phyloP scores from a whole-genome alignment of 1,284 basidiomycete genomes.

The Ceratobasidium sp. region DNA sequence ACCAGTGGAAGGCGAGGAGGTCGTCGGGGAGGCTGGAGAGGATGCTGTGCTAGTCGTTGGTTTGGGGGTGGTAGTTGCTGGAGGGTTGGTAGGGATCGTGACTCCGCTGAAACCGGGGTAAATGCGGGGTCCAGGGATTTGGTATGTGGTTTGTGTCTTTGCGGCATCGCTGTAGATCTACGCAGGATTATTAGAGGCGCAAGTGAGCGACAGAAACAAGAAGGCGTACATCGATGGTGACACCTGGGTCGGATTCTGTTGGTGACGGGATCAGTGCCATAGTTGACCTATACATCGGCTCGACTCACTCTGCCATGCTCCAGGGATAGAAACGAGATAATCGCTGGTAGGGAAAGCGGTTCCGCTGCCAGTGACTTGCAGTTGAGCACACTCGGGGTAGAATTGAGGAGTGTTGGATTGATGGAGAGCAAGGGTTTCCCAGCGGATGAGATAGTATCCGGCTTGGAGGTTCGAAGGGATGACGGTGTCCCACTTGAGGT shows the following conservation, averaged over 20 bases:
- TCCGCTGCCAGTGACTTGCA: constrained; percentile 43
- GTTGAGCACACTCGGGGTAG: constrained; percentile 45
- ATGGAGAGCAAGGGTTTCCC: constrained; percentile 36
- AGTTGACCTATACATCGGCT: not conserved
- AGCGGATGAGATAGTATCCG: constrained; percentile 39
- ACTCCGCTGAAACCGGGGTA: constrained; percentile 32
- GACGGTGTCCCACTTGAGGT: constrained; percentile 40
- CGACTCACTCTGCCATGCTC: constrained; percentile 46
- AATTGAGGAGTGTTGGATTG: constrained; percentile 46
- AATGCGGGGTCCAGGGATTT: constrained; percentile 41
- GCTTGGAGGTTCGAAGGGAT: constrained; percentile 41
- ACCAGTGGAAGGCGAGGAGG: constrained; percentile 34
- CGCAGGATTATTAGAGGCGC: not conserved
- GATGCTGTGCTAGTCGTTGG: not conserved
- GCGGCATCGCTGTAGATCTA: constrained; percentile 42
- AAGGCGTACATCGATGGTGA: constrained; percentile 31
- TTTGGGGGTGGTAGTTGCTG: not conserved
- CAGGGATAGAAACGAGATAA: constrained; percentile 53
- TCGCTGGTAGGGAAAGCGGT: constrained; percentile 40
- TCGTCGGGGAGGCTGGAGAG: constrained; percentile 13
- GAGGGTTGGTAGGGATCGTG: constrained; percentile 25
- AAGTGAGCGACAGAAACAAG: too few relatives aligned
- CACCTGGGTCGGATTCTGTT: constrained; percentile 40
- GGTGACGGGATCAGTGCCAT: not conserved
- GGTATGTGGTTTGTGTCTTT: constrained; percentile 42